phyloP scores from a whole-genome alignment of 805 yeast species.

The Starmerella etchellsii region DNA sequence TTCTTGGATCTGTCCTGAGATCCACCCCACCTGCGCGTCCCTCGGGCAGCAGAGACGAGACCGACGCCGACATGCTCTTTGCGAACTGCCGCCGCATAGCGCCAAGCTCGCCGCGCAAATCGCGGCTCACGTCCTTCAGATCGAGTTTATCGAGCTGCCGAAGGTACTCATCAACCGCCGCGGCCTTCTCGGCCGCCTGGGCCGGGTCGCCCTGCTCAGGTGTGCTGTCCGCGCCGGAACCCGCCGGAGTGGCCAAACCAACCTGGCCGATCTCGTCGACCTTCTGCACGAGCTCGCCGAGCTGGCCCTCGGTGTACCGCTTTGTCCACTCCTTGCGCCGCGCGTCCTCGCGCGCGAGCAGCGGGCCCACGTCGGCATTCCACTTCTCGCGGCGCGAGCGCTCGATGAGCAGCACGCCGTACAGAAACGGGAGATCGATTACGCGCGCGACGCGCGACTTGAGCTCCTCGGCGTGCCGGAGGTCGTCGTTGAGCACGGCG shows the following conservation, averaged over 20 bases:
- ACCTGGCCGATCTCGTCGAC: constrained; percentile 2
- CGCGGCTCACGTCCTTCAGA: constrained; percentile 20
- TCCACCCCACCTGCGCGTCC: no score
- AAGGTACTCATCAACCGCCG: constrained; percentile 15
- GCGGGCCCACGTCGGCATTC: constrained; percentile 24
- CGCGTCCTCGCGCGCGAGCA: constrained; percentile 43
- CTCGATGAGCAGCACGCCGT: constrained; percentile 29
- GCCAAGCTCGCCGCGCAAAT: constrained; percentile 23
- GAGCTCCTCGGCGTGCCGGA: constrained; percentile 22
- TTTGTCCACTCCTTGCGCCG: constrained; percentile 41
- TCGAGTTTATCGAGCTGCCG: constrained; percentile 18
- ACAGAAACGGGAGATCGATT: constrained; percentile 29
- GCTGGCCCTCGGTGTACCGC: constrained; percentile 33
- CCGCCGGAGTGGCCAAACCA: background rate
- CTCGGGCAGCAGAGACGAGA: constrained; percentile 7
- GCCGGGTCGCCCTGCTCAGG: background rate
- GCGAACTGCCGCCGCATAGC: constrained; percentile 22
- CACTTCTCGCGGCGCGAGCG: constrained; percentile 22
- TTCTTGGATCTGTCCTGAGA: background rate
- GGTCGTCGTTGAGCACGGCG: constrained; percentile 16
- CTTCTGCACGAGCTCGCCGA: constrained; percentile 9
- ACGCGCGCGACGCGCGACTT: constrained; percentile 26
- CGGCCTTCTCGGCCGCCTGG: background rate
- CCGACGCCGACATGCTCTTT: constrained; percentile 12
- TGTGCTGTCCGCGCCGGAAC: background rate